Evolutionary conservation across 495 filamentous ascomycete genomes (phyloP), one percentile per base, ranked within the genome.

Genomic region (Hypoxylon subgilvum): DNA sequence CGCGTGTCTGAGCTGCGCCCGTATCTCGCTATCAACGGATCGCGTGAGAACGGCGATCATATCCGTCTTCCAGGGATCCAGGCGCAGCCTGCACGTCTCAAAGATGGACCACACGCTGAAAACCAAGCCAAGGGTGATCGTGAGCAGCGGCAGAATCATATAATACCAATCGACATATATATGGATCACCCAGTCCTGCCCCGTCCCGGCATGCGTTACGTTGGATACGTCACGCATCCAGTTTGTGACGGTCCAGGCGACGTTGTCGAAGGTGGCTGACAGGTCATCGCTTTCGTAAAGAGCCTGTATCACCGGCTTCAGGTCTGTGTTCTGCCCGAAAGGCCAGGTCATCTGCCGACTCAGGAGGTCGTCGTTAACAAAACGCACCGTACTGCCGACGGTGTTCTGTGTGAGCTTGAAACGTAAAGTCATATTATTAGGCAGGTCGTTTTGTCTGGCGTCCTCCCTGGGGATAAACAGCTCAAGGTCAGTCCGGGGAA

Each of bases 41-140:
- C 56, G 46, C n/a, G 47, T 61, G 19, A 66, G 52, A 4, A 52
- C 52, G 2, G 57, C 52, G 8, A 57, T 46, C 52, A 57, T 51
- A n/a, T 32, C 42, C 31, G 63, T 57, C 23, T 66, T 66, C 47
- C 52, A 66, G 3, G 57, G 45, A 0, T 57, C n/a, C 1, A 66
- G 22, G 2, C 43, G 41, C 13, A 66, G 36, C 16, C 27, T 43
- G 8, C 32, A 46, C 0, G 57, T 66, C 6, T 61, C 52, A 12
- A 39, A 6, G 1, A 66, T 62, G 6, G 47, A 43, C 27, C 40
- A 53, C 5, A 57, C 1, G 25, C 39, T 39, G 32, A 50, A 66
- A 17, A 32, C 4, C 1, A 61, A 19, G 12, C 57, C 57, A 9
- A 44, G 18, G 13, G 23, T 1, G 2, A 59, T 40, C 1, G 57